phyloP scores from a whole-genome alignment of 2,329 filamentous ascomycete species.

The Fusarium solani-melongenae region DNA sequence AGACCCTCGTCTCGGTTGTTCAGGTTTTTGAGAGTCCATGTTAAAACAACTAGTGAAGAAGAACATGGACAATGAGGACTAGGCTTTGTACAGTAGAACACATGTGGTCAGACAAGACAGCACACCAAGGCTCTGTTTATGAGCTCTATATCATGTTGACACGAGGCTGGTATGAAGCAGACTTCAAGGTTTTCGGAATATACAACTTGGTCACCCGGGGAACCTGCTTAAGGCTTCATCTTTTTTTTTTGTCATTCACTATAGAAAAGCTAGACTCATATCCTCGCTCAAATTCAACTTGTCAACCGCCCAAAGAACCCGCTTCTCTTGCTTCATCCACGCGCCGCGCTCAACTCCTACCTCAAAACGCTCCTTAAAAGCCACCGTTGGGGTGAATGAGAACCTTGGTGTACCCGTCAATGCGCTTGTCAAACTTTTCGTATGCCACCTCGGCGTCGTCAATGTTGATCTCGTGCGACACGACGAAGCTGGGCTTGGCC shows the following conservation, averaged over 20 bases:
- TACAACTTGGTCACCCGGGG: neutral
- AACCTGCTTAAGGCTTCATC: neutral
- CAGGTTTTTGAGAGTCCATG: neutral
- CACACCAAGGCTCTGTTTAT: neutral
- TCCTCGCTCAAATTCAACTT: neutral
- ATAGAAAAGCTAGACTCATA: neutral
- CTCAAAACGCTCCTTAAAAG: constrained; percentile 22
- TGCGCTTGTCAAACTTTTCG: constrained; percentile 73
- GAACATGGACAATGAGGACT: neutral
- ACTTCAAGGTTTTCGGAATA: neutral
- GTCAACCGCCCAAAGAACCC: neutral
- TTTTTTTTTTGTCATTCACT: neutral
- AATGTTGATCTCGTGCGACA: constrained; percentile 72
- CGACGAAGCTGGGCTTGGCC: constrained; percentile 74
- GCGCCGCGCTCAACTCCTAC: neutral
- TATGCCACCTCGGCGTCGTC: constrained; percentile 71
- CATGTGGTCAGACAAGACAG: neutral
- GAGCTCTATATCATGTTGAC: neutral
- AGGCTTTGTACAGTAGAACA: neutral
- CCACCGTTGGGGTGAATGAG: constrained; percentile 73
- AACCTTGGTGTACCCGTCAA: constrained; percentile 76
- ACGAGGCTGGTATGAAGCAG: neutral
- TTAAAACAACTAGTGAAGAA: neutral
- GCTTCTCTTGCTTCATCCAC: neutral
- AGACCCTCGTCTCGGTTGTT: neutral